These are phyloP conservation scores for Eimeria praecox DNA, from an alignment of 169 alveolate species.

Conservation along the genomic window DNA sequence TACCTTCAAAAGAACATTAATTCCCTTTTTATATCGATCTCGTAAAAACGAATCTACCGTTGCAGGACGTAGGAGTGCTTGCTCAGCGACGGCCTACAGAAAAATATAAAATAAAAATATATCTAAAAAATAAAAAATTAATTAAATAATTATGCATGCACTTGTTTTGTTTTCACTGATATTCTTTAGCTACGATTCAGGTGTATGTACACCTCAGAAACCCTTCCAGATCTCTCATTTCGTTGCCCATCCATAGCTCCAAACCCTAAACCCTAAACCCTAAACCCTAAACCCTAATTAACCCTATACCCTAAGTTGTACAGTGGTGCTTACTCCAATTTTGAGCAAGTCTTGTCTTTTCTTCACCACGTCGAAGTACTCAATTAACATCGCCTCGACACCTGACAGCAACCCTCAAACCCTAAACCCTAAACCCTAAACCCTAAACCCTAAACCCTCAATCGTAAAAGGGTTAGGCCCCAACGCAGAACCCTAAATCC, in stretches of 20 bases:
- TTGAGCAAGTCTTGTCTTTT: slow-evolving; percentile 23
- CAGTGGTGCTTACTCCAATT: slow-evolving; percentile 11
- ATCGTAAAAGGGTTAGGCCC: neutral
- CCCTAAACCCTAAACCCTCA: neutral
- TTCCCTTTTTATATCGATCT: slow-evolving; percentile 59
- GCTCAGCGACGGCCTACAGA: slow-evolving; percentile 70
- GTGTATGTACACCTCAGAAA: neutral
- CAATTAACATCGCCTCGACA: slow-evolving; percentile 47
- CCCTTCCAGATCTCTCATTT: neutral
- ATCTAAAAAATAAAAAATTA: neutral
- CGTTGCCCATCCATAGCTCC: neutral
- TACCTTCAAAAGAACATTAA: slow-evolving; percentile 58
- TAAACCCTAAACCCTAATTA: slow-evolving; percentile 7
- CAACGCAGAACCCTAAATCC: neutral
- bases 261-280: neutral
- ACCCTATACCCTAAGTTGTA: neutral
- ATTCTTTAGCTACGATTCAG: too few species aligned
- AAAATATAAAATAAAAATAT: neutral
- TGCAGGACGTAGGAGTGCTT: slow-evolving; percentile 50
- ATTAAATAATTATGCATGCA: neutral
- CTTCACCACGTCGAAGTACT: slow-evolving; percentile 41
- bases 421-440: neutral
- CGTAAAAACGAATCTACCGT: slow-evolving; percentile 42
- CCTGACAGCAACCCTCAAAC: neutral
- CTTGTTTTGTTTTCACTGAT: neutral